A percentile compares a stretch with the other conserved stretches of the same genome.
phyloP scores from a whole-genome alignment of 139 green algal genomes.

The Closterium sp. region DNA sequence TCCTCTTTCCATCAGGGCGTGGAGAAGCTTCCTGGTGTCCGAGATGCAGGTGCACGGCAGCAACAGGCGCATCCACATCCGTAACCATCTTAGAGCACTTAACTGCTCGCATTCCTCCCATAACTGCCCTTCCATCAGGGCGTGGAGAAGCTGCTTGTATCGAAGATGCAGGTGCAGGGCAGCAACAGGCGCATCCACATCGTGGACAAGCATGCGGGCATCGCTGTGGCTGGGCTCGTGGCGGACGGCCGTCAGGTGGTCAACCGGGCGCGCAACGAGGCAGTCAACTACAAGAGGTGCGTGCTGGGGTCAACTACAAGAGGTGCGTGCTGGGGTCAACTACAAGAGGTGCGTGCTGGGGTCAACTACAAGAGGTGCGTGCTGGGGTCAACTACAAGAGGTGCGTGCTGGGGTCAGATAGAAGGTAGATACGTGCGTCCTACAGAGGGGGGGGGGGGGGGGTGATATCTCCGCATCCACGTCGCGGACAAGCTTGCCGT shows the following conservation, averaged over 20 bases:
- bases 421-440: no score
- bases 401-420: conserved; percentile 96
- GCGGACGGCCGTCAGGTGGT: conserved; percentile 74
- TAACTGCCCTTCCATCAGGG: no score
- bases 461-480: no score
- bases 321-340: no score
- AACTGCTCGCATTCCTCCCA: no score
- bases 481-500: no score
- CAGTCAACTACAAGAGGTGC: conserved; percentile 2
- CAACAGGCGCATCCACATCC: conserved; percentile 73
- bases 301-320: no score
- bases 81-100: not conserved
- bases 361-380: no score
- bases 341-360: conserved; percentile 91
- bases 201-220: no score
- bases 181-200: not conserved
- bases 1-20: conserved; percentile 62
- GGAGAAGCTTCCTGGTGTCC: conserved; percentile 92
- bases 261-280: conserved; percentile 77
- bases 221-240: conserved; percentile 51
- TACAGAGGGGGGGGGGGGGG: no score
- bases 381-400: no score
- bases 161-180: conserved; percentile 88
- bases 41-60: conserved; percentile 93
- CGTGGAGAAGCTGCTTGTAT: conserved; percentile 91